phyloP scores from a whole-genome alignment of 345 rosid species.

The Citrus glauca region DNA sequence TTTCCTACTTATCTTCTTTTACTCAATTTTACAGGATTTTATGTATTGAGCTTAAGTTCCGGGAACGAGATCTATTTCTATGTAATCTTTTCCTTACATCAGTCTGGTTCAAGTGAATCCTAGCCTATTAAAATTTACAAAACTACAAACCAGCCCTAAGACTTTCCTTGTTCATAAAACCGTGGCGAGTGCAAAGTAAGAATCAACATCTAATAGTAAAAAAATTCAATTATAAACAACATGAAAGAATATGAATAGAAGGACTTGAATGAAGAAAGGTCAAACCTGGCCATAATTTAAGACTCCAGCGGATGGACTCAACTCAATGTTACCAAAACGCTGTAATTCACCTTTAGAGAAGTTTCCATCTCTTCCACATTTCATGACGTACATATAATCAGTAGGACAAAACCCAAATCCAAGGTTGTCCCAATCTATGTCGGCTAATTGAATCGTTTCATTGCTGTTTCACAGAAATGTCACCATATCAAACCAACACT shows the following conservation, averaged over 20 bases:
- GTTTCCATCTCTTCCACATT: constrained; percentile 47
- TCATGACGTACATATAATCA: constrained; percentile 87
- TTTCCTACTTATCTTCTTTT: background rate
- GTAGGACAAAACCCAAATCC: constrained; percentile 70
- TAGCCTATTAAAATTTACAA: background rate
- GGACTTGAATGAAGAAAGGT: background rate
- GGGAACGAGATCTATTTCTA: background rate
- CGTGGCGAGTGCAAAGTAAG: background rate
- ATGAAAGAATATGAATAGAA: background rate
- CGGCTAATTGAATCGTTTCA: constrained; percentile 46
- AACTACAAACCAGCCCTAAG: background rate
- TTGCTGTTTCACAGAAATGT: constrained; percentile 24
- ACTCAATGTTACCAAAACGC: constrained; percentile 82
- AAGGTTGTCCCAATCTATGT: constrained; percentile 84
- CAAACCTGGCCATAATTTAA: constrained; percentile 94
- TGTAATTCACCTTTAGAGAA: constrained; percentile 66
- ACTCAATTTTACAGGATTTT: background rate
- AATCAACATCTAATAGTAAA: background rate
- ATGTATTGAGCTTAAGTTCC: background rate
- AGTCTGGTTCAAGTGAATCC: background rate
- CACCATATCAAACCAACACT: background rate
- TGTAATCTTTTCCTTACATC: background rate
- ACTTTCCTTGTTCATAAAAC: background rate
- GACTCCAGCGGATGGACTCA: constrained; percentile 85
- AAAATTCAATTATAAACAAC: background rate